Base-by-base conservation (phyloP, 176 grass and related monocot species). In the Panicum miliaceum region DNA sequence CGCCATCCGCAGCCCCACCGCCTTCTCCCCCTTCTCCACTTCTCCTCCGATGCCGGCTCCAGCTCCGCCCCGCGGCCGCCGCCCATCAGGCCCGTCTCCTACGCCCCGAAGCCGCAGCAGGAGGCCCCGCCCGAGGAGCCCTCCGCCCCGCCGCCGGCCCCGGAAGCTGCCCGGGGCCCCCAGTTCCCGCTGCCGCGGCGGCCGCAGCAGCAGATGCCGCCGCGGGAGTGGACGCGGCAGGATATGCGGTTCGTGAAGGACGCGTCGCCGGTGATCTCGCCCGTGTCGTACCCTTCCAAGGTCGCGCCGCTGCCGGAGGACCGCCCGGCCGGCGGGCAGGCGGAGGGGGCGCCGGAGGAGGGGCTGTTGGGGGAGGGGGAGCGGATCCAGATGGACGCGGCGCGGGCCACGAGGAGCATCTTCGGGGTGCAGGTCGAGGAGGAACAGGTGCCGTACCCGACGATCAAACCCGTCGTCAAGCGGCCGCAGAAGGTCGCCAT, bases 221-320 rank as follows among this genome's bases (percentile, higher is more conserved):
- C 81, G 37, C 79, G 27, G 46, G 78, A 87, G 80, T 92, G 89
- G 81, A 90, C 94, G 63, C 77, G 81, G 81, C 62, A 94, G 58
- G 94, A 97, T 14, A 43, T 81, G 46, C 94, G 92, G 87, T 97
- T 82, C 77, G 58, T 91, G 57, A 97, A 94, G 71, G 92, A 94
- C 64, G 18, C 56, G 32, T 53, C n/a, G 11, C 92, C 94, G 16
- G 10, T 12, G 74, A 84, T 97, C 79, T 80, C 86, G 68, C 90
- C 90, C 19, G 92, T 97, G 12, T 88, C 94, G 8, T 97, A 97
- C 78, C 81, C 88, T 29, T 52, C 88, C 59, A 90, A 87, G 77
- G 92, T 94, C 42, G 92, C 94, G 59, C 92, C 94, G 58, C 87
- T 97, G 58, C 94, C 94, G 36, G 94, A 79, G 42, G 81, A 97